Base-by-base conservation (phyloP, 1,284 basidiomycete species). In the Tilletia walkeri region DNA sequence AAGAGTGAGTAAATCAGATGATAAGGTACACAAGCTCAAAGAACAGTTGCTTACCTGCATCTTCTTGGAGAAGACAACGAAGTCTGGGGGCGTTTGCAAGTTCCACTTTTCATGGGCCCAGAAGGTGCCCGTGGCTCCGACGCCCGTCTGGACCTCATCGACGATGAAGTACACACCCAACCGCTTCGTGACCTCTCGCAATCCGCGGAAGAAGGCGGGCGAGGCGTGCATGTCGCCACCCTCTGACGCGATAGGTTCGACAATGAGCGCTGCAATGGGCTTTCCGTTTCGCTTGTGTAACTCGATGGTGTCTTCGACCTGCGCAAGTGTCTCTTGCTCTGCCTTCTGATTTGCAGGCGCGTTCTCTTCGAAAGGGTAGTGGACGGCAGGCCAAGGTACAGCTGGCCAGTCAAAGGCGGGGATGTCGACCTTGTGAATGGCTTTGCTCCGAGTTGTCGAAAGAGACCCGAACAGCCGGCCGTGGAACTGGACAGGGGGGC, bases 21-120 rank as follows among this genome's bases (percentile, higher is more conserved):
- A 5, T 5, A 7, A 70, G 24, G 4, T 12, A n/a, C 7, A 36
- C 16, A 30, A 53, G 24, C 6, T 20, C 49, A 9, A 1, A 34
- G 10, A 34, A 0, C 36, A 24, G 2, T 2, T n/a, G 16, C 56
- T 9, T 30, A 61, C 56, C 56, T 71, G 71, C 78, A 79, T 75
- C 72, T 78, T 78, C 65, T 76, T 87, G 65, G 84, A 85, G 76
- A 88, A 88, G 16, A 87, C 86, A 48, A 88, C 86, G 75, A 88
- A 87, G 79, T 88, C 87, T 12, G 87, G 85, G 75, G 80, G 82
- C 65, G 71, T 78, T 18, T 75, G 70, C 53, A 88, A 77, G 12
- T 84, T 83, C 87, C 87, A 88, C 75, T 87, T 85, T 72, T 88
- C 87, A 79, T 87, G 86, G 0, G 87, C 87, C 87, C 87, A 88